phyloP scores from a whole-genome alignment of 495 filamentous ascomycete species.

The Cairneyella variabilis region DNA sequence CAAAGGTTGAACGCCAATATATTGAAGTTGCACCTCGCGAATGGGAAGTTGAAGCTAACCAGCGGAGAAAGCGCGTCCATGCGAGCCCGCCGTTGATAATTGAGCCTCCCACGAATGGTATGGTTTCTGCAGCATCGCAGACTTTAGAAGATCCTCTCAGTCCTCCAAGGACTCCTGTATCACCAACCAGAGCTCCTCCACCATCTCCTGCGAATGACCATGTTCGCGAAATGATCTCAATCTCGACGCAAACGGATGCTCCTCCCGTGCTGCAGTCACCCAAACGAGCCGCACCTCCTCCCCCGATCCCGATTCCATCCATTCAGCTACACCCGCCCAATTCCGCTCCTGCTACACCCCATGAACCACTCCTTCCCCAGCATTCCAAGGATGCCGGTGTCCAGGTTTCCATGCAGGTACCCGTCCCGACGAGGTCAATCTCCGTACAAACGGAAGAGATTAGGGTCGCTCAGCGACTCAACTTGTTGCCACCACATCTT shows the following conservation, averaged over 20 bases:
- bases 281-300: slow-evolving; percentile 28
- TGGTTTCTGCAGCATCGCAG: slow-evolving; percentile 72
- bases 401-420: slow-evolving; percentile 42
- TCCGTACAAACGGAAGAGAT: slow-evolving; percentile 91
- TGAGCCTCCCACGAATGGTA: slow-evolving; percentile 36
- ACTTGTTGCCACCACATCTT: slow-evolving; percentile 72
- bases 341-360: slow-evolving; percentile 48
- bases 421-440: slow-evolving; percentile 53
- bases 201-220: slow-evolving; percentile 42
- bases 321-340: slow-evolving; percentile 59
- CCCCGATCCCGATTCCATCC: slow-evolving; percentile 49
- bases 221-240: slow-evolving; percentile 42
- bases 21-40: slow-evolving; percentile 37
- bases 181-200: slow-evolving; percentile 33
- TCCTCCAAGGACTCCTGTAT: slow-evolving; percentile 63
- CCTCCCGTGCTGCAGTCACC: slow-evolving; percentile 26
- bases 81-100: slow-evolving; percentile 38
- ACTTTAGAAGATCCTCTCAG: slow-evolving; percentile 64
- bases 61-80: slow-evolving; percentile 61
- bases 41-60: slow-evolving; percentile 65
- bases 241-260: slow-evolving; percentile 71
- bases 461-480: slow-evolving; percentile 66
- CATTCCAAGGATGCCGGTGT: slow-evolving; percentile 53
- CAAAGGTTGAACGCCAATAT: slow-evolving; percentile 31
- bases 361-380: slow-evolving; percentile 48